phyloP scores from a whole-genome alignment of 768 basidiomycete genomes.

The Chalciporus pseudorubinellus region DNA sequence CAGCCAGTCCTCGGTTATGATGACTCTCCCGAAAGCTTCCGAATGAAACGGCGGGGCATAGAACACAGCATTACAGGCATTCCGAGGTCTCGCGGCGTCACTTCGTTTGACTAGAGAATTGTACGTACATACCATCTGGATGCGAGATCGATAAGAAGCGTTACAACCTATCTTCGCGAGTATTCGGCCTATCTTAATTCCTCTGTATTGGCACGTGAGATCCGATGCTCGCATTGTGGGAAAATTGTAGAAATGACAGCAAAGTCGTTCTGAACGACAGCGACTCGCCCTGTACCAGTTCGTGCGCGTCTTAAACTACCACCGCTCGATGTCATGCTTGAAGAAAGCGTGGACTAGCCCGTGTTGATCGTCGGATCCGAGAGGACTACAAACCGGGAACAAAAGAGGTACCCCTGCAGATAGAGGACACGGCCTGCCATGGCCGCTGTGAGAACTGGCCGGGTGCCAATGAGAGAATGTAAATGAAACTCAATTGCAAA shows the following conservation, averaged over 20 bases:
- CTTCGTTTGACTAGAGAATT: background rate
- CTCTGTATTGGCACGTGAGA: background rate
- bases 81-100: constrained; percentile 14
- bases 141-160: background rate
- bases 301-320: background rate
- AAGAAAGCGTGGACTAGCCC: background rate
- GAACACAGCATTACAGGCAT: constrained; percentile 12
- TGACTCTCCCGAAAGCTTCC: too few relatives aligned
- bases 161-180: background rate
- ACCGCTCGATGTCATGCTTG: background rate
- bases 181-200: background rate
- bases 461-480: background rate
- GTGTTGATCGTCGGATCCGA: background rate
- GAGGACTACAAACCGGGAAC: background rate
- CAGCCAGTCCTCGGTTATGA: too few relatives aligned
- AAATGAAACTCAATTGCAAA: constrained; percentile 33
- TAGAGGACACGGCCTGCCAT: constrained; percentile 15
- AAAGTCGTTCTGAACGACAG: background rate
- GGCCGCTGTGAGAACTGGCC: constrained; percentile 30
- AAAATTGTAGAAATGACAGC: background rate
- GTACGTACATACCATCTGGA: constrained; percentile 3
- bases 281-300: background rate
- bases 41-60: constrained; percentile 3
- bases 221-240: background rate
- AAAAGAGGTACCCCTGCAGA: background rate